Conservation (phyloP, 163 green algal genomes). For the Coccomyxa subellipsoidea region DNA sequence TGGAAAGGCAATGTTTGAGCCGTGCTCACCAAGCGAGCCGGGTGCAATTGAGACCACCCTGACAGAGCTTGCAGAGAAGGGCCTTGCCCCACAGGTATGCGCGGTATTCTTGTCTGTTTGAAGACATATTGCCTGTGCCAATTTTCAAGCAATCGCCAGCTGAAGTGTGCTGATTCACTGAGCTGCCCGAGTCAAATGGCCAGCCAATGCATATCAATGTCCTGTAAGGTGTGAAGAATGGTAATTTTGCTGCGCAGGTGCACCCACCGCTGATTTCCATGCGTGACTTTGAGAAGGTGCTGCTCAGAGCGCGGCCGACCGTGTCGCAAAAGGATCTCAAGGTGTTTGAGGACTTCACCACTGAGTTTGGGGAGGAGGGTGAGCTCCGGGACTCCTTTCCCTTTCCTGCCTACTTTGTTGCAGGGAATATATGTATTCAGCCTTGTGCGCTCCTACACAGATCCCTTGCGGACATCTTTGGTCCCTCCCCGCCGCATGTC, state of each 20-base stretch:
- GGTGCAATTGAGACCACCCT: slow-evolving; percentile 54
- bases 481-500: too few species aligned
- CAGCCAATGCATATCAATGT: too few species aligned
- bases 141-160: too few species aligned
- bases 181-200: too few species aligned
- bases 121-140: too few species aligned
- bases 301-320: slow-evolving; percentile 86
- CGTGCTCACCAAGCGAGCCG: slow-evolving; percentile 57
- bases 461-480: too few species aligned
- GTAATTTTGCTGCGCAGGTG: slow-evolving; percentile 47
- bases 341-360: slow-evolving; percentile 87
- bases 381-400: too few species aligned
- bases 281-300: slow-evolving; percentile 92
- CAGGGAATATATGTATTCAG: not conserved
- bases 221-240: not conserved
- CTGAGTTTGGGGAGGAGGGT: slow-evolving; percentile 94
- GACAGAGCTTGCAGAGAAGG: slow-evolving; percentile 39
- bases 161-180: too few species aligned
- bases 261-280: slow-evolving; percentile 83
- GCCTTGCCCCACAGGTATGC: slow-evolving; percentile 25
- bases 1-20: slow-evolving; percentile 40
- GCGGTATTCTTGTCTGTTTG: not conserved
- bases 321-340: slow-evolving; percentile 84
- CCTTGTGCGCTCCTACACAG: too few species aligned
- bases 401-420: not conserved